phyloP scores from a whole-genome alignment of 2,329 filamentous ascomycete genomes.

The Aspergillus melleus region DNA sequence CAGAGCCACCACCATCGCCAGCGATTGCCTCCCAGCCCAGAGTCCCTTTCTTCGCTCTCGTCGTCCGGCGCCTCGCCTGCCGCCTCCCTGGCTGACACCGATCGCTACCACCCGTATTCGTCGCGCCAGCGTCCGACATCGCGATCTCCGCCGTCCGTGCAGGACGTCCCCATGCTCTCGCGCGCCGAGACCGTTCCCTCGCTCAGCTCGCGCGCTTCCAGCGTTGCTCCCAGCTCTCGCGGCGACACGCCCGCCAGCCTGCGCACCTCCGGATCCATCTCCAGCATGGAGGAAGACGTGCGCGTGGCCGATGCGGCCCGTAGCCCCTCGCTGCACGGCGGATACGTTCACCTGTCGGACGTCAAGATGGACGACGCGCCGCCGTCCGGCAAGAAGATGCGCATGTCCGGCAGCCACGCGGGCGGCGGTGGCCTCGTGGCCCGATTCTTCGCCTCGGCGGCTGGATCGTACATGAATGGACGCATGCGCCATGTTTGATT shows the following conservation, averaged over 20 bases:
- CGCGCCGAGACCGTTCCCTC: conserved; percentile 43
- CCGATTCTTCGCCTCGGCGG: conserved; percentile 44
- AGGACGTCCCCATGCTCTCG: conserved; percentile 45
- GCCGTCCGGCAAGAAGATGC: conserved; percentile 45
- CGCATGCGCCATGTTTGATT: conserved; percentile 33
- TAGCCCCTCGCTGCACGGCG: conserved; percentile 37
- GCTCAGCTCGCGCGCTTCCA: conserved; percentile 46
- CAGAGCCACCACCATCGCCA: conserved; percentile 4
- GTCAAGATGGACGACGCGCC: conserved; percentile 36
- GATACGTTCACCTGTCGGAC: conserved; percentile 38
- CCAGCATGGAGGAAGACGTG: conserved; percentile 33
- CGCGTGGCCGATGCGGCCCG: conserved; percentile 33
- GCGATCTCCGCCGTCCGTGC: conserved; percentile 46
- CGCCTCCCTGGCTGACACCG: conserved; percentile 32
- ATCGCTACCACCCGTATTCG: conserved; percentile 40
- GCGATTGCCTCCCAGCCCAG: conserved; percentile 28
- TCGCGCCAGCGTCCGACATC: conserved; percentile 28
- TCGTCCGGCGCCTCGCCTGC: conserved; percentile 21
- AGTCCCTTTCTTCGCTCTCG: conserved; percentile 19
- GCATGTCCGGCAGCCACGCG: conserved; percentile 27
- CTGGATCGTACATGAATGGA: conserved; percentile 42
- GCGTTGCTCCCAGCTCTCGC: conserved; percentile 43
- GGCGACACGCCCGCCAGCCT: conserved; percentile 44
- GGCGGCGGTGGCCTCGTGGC: conserved; percentile 42
- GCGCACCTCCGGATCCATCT: conserved; percentile 39